phyloP scores from a whole-genome alignment of 305 asterid genomes.

The Solanum hybrid region DNA sequence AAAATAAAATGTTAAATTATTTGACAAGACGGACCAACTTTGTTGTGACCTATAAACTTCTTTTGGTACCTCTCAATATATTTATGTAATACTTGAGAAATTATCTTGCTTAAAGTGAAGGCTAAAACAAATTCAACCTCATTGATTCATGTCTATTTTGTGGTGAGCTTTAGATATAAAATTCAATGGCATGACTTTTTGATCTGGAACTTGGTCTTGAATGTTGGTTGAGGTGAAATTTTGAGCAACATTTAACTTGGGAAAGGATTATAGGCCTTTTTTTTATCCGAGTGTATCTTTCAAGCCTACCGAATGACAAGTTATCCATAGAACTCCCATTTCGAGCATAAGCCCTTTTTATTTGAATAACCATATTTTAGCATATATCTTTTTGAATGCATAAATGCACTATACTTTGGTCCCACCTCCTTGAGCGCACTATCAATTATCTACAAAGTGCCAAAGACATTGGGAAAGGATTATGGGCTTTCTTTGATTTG shows the following conservation, averaged over 20 bases:
- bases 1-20: no score
- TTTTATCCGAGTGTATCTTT: not conserved
- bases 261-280: not conserved
- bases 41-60: not conserved
- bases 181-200: not conserved
- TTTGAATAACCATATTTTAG: not conserved
- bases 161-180: not conserved
- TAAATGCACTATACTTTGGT: not conserved
- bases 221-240: not conserved
- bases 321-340: not conserved
- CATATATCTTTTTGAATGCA: not conserved
- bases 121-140: no score
- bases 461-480: not conserved
- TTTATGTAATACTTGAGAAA: not conserved
- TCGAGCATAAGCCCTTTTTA: not conserved
- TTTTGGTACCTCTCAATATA: not conserved
- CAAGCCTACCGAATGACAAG: not conserved
- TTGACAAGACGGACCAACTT: not conserved
- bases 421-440: not conserved
- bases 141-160: not conserved
- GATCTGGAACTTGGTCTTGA: not conserved
- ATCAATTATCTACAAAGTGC: not conserved
- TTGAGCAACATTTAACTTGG: not conserved
- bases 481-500: no score
- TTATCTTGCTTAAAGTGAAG: not conserved